These are phyloP conservation scores for Colletotrichum graminicola DNA, from an alignment of 2,329 filamentous ascomycete genomes.

Conservation along the genomic window DNA sequence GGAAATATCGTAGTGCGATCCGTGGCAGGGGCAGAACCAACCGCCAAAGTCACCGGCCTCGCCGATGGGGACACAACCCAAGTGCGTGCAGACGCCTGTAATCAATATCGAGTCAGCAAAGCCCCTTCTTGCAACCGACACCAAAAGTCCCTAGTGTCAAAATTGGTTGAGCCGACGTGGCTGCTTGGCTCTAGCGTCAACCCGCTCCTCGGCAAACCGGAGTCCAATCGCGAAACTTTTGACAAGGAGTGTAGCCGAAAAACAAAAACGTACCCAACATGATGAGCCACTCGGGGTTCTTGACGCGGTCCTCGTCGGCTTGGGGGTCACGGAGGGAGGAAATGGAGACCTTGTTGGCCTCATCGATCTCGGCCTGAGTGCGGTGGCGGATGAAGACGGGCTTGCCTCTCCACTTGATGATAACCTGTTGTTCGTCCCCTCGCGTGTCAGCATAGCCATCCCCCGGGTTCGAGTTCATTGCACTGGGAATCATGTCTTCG, in stretches of 20 bases:
- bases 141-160: neutral
- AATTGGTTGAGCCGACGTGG: neutral
- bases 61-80: conserved; percentile 99
- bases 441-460: conserved; percentile 10
- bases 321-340: conserved; percentile 90
- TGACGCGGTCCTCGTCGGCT: conserved; percentile 89
- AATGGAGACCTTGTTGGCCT: conserved; percentile 91
- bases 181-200: neutral
- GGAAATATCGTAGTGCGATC: conserved; percentile 99
- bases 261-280: conserved; percentile 83
- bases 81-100: conserved; percentile 95
- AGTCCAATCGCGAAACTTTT: neutral
- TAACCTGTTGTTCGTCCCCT: conserved; percentile 71
- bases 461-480: too few relatives aligned
- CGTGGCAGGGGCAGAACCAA: conserved; percentile 99
- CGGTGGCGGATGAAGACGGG: conserved; percentile 99
- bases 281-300: conserved; percentile 98
- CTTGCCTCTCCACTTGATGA: conserved; percentile 99
- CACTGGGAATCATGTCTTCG: neutral
- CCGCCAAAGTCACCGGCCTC: conserved; percentile 98
- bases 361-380: conserved; percentile 90
- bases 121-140: neutral
- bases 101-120: conserved; percentile 43
- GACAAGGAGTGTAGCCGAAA: neutral
- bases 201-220: neutral